These are phyloP conservation scores for Radiomyces spectabilis DNA, from an alignment of 192 early-diverging fungal genomes.

Conservation along the genomic window DNA sequence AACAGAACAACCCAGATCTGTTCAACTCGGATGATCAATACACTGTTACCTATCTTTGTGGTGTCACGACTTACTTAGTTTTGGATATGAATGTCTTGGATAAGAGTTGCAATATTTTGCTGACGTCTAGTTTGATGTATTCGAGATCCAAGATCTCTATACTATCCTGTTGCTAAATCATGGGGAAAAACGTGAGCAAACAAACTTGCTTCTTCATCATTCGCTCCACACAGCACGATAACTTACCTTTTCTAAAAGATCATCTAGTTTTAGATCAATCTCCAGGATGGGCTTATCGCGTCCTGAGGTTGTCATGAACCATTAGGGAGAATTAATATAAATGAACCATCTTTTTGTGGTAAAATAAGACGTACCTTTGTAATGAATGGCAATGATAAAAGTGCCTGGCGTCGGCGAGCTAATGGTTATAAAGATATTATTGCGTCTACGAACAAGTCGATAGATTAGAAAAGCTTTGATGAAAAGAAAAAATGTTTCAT, in stretches of 20 bases:
- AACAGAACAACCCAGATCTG: no score
- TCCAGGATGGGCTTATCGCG: conserved; percentile 87
- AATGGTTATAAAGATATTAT: conserved; percentile 86
- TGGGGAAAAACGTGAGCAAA: no score
- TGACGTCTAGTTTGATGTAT: conserved; percentile 85
- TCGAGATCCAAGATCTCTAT: conserved; percentile 81
- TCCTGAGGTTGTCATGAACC: conserved; percentile 37
- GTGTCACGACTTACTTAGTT: conserved; percentile 32
- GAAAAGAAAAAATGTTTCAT: no score
- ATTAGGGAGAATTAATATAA: background rate
- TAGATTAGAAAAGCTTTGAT: no score
- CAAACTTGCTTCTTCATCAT: no score
- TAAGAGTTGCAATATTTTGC: conserved; percentile 66
- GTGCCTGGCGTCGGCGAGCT: conserved; percentile 79
- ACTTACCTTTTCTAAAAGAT: conserved; percentile 64
- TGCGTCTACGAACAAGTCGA: no score
- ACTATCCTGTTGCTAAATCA: conserved; percentile 88
- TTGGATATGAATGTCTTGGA: conserved; percentile 71
- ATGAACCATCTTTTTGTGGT: background rate
- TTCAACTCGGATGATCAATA: no score
- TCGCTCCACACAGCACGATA: no score
- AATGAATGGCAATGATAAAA: conserved; percentile 84
- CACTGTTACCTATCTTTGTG: no score
- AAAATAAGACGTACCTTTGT: no score
- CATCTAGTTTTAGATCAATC: conserved; percentile 89